Base-by-base conservation (phyloP, 23 red algal genomes). In the Gracilaria gracilis region DNA sequence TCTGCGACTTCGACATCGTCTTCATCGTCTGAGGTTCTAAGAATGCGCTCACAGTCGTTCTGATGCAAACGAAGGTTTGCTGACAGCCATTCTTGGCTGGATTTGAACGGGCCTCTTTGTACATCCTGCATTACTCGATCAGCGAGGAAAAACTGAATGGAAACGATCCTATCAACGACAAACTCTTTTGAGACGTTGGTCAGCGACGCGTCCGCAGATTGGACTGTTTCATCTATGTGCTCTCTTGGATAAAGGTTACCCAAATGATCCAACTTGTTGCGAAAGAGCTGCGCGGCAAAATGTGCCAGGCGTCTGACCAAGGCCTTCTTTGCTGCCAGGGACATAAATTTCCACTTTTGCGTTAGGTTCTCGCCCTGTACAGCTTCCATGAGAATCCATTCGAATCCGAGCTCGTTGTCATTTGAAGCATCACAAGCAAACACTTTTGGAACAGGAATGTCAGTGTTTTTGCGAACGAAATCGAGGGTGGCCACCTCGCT, bases 401-500 rank as follows among this genome's bases (percentile, higher is more conserved):
- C 70, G 35, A 75, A 39, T 6, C 70, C 36, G 6, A 75, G 70
- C 12, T 39, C 70, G 34, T 75, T 75, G 28, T 36, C 70, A 28
- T 9, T 36, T 7, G 70, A 75, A 20, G 70, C 24, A 21, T 75
- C 70, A 75, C 9, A 75, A 36, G 70, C 70, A 39, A 36, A 14
- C 13, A 75, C 70, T 14, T 39, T 75, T 7, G 70, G 70, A 49
- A 75, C 27, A 6, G 70, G 70, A 4, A 49, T 21, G 20, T 75
- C 35, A 32, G 35, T 75, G 35, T 75, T 75, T 4, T 36, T 8
- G 19, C 42, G 35, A 4, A 75, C 42, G 70, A 75, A 75, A 6
- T 75, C 70, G 23, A 75, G 70, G 23, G 70, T 75, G 15, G 70
- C 70, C 20, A 49, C 70, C 70, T 75, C 70, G 35, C 70, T 75